Conservation (phyloP, 2,329 filamentous ascomycete species). For the Metarhizium album region DNA sequence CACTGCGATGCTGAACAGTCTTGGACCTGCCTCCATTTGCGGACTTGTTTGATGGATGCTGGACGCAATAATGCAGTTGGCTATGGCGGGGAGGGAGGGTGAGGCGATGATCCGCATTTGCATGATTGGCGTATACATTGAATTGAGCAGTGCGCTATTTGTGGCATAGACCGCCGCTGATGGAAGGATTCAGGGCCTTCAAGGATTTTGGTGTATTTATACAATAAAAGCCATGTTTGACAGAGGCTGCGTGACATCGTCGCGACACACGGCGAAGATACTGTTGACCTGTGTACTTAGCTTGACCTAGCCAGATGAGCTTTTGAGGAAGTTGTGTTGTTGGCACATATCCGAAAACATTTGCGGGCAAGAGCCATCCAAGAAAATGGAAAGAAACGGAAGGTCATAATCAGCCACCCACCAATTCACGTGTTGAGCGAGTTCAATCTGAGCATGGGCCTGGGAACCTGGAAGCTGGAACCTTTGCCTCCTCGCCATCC, state of each 20-base stretch:
- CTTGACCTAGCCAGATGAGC: background rate
- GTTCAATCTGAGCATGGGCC: too few relatives aligned
- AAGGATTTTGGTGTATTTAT: slow-evolving; percentile 3
- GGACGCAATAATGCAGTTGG: slow-evolving; percentile 3
- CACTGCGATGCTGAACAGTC: slow-evolving; percentile 28
- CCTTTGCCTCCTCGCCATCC: background rate
- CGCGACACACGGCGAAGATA: background rate
- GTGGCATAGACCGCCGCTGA: slow-evolving; percentile 3
- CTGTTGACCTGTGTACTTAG: background rate
- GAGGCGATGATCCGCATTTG: slow-evolving; percentile 3
- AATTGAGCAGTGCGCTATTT: background rate
- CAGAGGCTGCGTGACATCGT: background rate
- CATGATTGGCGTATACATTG: slow-evolving; percentile 3
- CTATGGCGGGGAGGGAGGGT: slow-evolving; percentile 5
- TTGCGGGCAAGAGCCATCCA: background rate
- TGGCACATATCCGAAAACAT: too few relatives aligned
- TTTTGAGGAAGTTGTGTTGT: too few relatives aligned
- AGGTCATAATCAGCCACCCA: background rate
- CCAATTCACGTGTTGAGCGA: background rate
- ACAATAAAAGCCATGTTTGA: slow-evolving; percentile 8
- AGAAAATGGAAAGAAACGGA: background rate
- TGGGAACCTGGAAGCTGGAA: too few relatives aligned
- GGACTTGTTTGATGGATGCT: background rate
- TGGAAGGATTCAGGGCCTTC: slow-evolving; percentile 1
- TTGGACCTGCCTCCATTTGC: slow-evolving; percentile 30